Evolutionary conservation across 768 basidiomycete genomes (phyloP), one percentile per base, ranked within the genome.

Genomic region (Pholiota conissans): DNA sequence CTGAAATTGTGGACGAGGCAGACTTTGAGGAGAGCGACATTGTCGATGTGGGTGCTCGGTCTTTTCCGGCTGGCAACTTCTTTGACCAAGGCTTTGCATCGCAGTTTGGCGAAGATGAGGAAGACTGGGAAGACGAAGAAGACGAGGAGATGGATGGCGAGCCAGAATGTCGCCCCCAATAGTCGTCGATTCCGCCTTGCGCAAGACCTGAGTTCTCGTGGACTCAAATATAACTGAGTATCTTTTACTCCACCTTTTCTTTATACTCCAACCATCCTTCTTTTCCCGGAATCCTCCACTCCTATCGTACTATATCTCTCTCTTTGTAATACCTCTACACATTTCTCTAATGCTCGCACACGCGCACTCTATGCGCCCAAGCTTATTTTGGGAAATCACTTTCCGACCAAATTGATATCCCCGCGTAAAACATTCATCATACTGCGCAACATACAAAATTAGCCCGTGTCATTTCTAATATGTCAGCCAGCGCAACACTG

Each of bases 41-140:
- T 75, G 83, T 84, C 69, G 89, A 91, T 77, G 90, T 93, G 84
- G 86, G 91, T 89, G 79, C 78, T 75, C 81, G 82, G 77, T 84
- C 81, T 83, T 87, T 86, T 77, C 82, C 84, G 77, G 84, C 86
- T 81, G 80, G 81, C 70, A 80, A 80, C 70, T 90, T 89, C 85
- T 90, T 88, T 86, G 88, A 90, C 77, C 80, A 82, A 71, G 86
- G 74, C 63, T 87, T 85, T 79, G 72, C 79, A 71, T 73, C 74
- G 46, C 85, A 90, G 85, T 89, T 88, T 71, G 90, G 86, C 59
- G 89, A 83, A 58, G 82, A 86, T 24, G 89, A 86, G 46, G 84
- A 84, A 59, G 84, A 82, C 58, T 85, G 86, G 79, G 86, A 84
- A 58, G 89, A 91, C 42, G 86, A 89, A 11, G 86, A 86, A 18